Conservation (phyloP, 2,329 filamentous ascomycete species). For the Colletotrichum sp. region DNA sequence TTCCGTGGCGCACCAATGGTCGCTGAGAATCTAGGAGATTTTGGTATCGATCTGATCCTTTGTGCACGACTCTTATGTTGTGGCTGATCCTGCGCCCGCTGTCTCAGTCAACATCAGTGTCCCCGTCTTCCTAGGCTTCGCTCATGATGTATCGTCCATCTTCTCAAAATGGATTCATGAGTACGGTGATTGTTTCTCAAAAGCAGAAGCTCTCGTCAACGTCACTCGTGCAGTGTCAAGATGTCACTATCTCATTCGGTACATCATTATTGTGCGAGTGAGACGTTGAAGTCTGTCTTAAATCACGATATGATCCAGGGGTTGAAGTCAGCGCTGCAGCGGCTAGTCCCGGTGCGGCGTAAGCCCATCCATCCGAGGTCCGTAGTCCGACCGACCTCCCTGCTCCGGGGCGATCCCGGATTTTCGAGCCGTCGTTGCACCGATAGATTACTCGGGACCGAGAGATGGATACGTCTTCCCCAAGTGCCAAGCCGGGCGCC, state of each 20-base stretch:
- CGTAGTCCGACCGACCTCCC: not conserved
- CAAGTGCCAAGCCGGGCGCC: not conserved
- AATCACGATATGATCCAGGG: not conserved
- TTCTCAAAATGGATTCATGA: not conserved
- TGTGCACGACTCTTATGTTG: not conserved
- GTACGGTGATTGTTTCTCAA: not conserved
- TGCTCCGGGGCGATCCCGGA: not conserved
- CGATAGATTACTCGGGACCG: not conserved
- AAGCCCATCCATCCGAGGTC: not conserved
- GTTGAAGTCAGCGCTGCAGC: not conserved
- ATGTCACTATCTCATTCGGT: not conserved
- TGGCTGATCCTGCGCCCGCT: not conserved
- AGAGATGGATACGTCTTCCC: not conserved
- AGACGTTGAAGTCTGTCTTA: not conserved
- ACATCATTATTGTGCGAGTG: not conserved
- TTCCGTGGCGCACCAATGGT: not conserved
- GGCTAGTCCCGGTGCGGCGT: not conserved
- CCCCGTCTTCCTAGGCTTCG: fast-evolving
- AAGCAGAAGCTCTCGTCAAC: not conserved
- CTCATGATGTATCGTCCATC: not conserved
- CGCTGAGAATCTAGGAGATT: not conserved
- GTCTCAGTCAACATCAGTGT: not conserved
- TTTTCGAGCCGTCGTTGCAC: not conserved
- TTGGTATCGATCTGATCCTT: not conserved
- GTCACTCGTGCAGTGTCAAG: not conserved